Percentiles rank a stretch among this genome's conserved stretches.
Conservation (phyloP, 768 basidiomycete genomes). For the Boletus reticulatus region DNA sequence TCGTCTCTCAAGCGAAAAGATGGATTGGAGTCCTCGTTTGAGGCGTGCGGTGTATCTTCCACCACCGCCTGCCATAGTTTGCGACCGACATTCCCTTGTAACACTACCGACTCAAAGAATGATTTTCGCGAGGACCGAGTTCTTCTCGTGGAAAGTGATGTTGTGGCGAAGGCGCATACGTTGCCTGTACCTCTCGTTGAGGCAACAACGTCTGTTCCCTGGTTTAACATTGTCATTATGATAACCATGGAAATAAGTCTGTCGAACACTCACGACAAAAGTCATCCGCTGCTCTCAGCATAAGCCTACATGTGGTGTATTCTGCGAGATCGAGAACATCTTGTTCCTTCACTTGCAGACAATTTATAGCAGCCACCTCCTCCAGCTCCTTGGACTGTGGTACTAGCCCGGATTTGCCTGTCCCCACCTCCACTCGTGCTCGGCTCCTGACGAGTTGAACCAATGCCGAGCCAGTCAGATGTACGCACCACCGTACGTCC, state of each 20-base stretch:
- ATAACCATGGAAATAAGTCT: not conserved
- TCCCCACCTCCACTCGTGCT: slow-evolving; percentile 1
- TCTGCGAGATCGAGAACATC: slow-evolving; percentile 51
- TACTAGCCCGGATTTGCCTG: not conserved
- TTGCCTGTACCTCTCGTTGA: slow-evolving; percentile 54
- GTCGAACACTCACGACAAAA: slow-evolving; percentile 49
- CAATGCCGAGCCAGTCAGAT: slow-evolving; percentile 49
- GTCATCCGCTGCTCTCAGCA: slow-evolving; percentile 41
- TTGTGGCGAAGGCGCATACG: slow-evolving; percentile 41
- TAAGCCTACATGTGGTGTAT: slow-evolving; percentile 46
- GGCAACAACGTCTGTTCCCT: slow-evolving; percentile 52
- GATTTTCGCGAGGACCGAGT: slow-evolving; percentile 13
- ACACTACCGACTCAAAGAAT: slow-evolving; percentile 12
- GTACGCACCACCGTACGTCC: slow-evolving; percentile 60
- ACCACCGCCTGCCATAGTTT: slow-evolving; percentile 67
- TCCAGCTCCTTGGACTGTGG: slow-evolving; percentile 33
- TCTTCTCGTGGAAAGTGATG: slow-evolving; percentile 13
- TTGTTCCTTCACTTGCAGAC: slow-evolving; percentile 52
- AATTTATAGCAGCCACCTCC: slow-evolving; percentile 53
- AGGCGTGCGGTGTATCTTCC: slow-evolving; percentile 52
- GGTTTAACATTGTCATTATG: not conserved
- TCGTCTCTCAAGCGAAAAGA: slow-evolving; percentile 34
- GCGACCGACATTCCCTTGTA: slow-evolving; percentile 28
- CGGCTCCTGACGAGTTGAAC: slow-evolving; percentile 49
- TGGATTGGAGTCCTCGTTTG: slow-evolving; percentile 63